phyloP scores from a whole-genome alignment of 768 basidiomycete genomes.

The Clitopilus passeckerianus region DNA sequence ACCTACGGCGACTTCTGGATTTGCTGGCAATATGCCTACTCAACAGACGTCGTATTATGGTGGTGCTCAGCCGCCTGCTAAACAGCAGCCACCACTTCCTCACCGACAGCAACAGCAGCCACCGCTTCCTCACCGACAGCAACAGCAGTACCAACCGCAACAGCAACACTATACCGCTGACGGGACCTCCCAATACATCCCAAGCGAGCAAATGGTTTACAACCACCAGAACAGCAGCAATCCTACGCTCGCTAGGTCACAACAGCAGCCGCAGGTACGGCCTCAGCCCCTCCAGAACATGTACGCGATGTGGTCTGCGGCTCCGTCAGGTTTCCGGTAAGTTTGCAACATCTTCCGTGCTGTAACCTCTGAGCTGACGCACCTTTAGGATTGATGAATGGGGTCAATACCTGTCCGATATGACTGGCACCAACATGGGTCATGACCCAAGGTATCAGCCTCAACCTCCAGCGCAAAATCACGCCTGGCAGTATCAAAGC shows the following conservation, averaged over 20 bases:
- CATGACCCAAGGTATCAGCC: not conserved
- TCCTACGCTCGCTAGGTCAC: not conserved
- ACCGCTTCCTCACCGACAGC: not conserved
- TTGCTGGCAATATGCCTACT: not conserved
- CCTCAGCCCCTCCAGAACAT: conserved; percentile 24
- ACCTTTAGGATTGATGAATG: conserved; percentile 34
- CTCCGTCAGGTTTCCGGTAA: conserved; percentile 59
- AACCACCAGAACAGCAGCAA: conserved; percentile 19
- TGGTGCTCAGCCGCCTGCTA: not conserved
- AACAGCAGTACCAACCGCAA: not conserved
- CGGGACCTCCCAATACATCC: not conserved
- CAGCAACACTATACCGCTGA: not conserved
- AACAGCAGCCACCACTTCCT: not conserved
- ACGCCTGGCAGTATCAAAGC: not conserved
- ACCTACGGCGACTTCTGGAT: no score
- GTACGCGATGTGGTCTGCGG: conserved; percentile 63
- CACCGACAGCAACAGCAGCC: not conserved
- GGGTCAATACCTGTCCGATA: conserved; percentile 32
- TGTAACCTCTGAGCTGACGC: not conserved
- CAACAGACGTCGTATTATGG: not conserved
- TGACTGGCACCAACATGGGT: conserved; percentile 15
- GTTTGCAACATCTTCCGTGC: conserved; percentile 16
- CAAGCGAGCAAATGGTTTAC: conserved; percentile 2
- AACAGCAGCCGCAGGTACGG: conserved; percentile 3
- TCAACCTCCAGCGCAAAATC: not conserved